These are phyloP conservation scores for Fusarium azukiicola DNA, from an alignment of 2,329 filamentous ascomycete genomes.

Conservation along the genomic window DNA sequence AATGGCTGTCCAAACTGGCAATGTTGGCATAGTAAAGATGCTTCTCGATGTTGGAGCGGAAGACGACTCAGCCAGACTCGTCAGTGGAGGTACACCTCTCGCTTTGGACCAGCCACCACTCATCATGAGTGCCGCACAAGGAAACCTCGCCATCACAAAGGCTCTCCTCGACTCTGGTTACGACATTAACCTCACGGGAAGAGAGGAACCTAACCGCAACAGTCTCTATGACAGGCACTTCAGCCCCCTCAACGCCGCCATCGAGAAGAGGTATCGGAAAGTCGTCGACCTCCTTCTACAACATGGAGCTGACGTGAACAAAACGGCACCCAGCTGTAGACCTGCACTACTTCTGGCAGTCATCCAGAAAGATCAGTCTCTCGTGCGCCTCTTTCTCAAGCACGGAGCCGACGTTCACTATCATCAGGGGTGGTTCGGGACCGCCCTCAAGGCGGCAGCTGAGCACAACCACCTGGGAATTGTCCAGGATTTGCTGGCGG, in stretches of 20 bases:
- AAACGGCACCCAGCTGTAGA: not conserved
- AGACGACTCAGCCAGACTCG: not conserved
- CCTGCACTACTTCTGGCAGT: constrained; percentile 20
- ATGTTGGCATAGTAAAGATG: not conserved
- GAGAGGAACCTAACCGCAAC: not conserved
- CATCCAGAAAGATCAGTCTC: not conserved
- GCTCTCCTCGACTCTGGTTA: not conserved
- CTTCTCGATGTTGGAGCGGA: not conserved
- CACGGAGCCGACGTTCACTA: constrained; percentile 12
- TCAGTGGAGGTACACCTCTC: too few relatives aligned
- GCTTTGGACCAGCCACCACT: not conserved
- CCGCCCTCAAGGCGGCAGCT: not conserved
- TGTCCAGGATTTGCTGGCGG: constrained; percentile 16
- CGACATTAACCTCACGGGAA: not conserved
- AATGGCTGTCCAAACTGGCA: not conserved
- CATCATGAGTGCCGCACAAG: not conserved
- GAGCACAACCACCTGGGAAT: constrained; percentile 13
- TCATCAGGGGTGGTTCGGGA: not conserved
- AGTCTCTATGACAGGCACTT: not conserved
- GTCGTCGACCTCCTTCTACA: constrained; percentile 19
- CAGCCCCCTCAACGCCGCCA: constrained; percentile 26
- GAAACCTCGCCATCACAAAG: not conserved
- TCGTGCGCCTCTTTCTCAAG: constrained; percentile 13
- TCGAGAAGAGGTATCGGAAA: not conserved
- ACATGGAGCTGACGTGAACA: constrained; percentile 15